phyloP scores from a whole-genome alignment of 192 early-diverging fungal genomes.

The Lunasporangiospora selenospora region DNA sequence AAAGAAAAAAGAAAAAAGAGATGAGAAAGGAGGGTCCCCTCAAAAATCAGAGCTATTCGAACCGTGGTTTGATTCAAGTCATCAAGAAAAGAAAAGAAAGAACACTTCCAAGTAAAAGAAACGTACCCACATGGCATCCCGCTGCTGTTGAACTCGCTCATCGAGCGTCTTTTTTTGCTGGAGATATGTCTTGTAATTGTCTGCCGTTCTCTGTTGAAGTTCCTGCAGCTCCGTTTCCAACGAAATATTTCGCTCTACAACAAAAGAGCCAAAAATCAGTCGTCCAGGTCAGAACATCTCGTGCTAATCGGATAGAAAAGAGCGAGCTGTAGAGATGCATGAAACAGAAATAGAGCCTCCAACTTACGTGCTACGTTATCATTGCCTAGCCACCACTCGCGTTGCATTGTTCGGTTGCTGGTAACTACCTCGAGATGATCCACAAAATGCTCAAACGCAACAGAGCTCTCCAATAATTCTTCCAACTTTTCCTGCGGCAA shows the following conservation, averaged over 20 bases:
- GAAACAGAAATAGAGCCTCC: not conserved
- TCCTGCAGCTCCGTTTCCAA: conserved; percentile 48
- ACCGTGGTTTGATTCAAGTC: too few species aligned
- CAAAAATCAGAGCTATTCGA: too few species aligned
- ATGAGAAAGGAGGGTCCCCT: too few species aligned
- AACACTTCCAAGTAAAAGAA: not conserved
- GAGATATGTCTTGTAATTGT: conserved; percentile 40
- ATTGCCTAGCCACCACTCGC: conserved; percentile 56
- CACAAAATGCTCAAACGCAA: conserved; percentile 41
- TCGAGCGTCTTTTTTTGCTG: conserved; percentile 39
- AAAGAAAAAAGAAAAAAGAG: too few species aligned
- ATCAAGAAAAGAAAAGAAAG: not conserved
- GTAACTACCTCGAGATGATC: conserved; percentile 38
- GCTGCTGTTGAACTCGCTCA: conserved; percentile 52
- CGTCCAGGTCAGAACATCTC: not conserved
- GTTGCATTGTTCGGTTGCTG: conserved; percentile 50
- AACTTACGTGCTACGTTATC: conserved; percentile 57
- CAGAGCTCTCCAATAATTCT: conserved; percentile 31
- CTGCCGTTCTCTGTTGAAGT: conserved; percentile 45
- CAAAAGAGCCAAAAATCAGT: not conserved
- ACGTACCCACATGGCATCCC: conserved; percentile 55
- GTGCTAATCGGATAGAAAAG: not conserved
- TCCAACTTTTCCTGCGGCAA: conserved; percentile 20
- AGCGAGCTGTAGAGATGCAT: conserved; percentile 4
- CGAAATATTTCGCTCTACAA: conserved; percentile 50